Conservation (phyloP, 2,329 filamentous ascomycete genomes). For the Pseudocercospora ulei region DNA sequence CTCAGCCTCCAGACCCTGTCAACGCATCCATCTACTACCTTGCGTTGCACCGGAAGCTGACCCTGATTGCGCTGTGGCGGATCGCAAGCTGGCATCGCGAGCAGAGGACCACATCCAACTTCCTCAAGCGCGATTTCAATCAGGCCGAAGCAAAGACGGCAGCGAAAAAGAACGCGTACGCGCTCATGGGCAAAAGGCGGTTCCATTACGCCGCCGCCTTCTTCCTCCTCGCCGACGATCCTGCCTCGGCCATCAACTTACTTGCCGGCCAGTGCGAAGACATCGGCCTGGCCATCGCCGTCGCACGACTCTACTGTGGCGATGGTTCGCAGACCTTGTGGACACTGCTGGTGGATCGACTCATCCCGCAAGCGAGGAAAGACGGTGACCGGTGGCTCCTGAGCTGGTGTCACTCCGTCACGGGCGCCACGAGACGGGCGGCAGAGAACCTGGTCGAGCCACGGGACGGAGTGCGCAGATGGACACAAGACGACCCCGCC, state of each 20-base stretch:
- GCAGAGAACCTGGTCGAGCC: slow-evolving; percentile 64
- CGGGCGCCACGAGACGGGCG: slow-evolving; percentile 71
- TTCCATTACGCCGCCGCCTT: slow-evolving; percentile 95
- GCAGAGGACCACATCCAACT: slow-evolving; percentile 64
- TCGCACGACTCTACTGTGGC: slow-evolving; percentile 79
- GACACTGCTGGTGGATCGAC: slow-evolving; percentile 65
- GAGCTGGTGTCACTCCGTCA: slow-evolving; percentile 92
- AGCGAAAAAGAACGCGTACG: slow-evolving; percentile 93
- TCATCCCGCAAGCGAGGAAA: slow-evolving; percentile 65
- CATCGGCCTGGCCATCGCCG: slow-evolving; percentile 76
- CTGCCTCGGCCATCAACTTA: slow-evolving; percentile 76
- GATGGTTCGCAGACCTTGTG: slow-evolving; percentile 66
- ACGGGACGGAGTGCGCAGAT: slow-evolving; percentile 58
- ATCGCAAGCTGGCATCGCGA: slow-evolving; percentile 87
- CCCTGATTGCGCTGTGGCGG: slow-evolving; percentile 84
- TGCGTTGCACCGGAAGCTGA: slow-evolving; percentile 75
- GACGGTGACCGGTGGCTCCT: slow-evolving; percentile 88
- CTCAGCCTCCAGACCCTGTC: slow-evolving; percentile 76
- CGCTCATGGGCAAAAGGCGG: slow-evolving; percentile 76
- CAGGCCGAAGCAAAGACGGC: slow-evolving; percentile 79
- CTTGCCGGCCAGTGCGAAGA: slow-evolving; percentile 81
- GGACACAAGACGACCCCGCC: slow-evolving; percentile 77
- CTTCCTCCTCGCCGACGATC: slow-evolving; percentile 77
- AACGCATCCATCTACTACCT: slow-evolving; percentile 89
- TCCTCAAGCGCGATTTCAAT: slow-evolving; percentile 83